phyloP scores from a whole-genome alignment of 805 yeast species.

The Suhomyces canberraensis region DNA sequence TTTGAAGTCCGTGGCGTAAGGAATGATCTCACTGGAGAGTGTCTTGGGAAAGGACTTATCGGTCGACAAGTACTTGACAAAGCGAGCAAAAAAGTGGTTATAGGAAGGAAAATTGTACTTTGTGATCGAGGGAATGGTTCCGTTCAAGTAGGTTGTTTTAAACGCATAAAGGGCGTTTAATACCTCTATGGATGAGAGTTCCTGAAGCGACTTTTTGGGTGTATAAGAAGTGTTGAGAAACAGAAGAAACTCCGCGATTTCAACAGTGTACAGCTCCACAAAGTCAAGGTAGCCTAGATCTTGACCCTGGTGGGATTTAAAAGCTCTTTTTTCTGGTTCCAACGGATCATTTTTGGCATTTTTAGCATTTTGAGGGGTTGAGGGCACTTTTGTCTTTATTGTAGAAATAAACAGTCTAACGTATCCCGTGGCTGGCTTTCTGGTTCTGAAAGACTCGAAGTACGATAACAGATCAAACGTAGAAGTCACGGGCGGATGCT shows the following conservation, averaged over 20 bases:
- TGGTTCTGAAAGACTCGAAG: neutral
- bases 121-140: conserved; percentile 14
- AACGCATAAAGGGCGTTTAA: conserved; percentile 26
- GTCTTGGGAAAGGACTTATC: conserved; percentile 17
- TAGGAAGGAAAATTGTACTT: conserved; percentile 15
- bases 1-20: conserved; percentile 8
- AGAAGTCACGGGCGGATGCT: neutral
- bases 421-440: neutral
- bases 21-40: conserved; percentile 17
- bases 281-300: conserved; percentile 13
- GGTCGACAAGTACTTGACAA: conserved; percentile 13
- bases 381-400: conserved; percentile 1
- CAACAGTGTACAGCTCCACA: conserved; percentile 16
- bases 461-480: conserved; percentile 3
- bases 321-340: conserved; percentile 1
- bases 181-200: conserved; percentile 24
- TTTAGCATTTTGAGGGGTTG: too few species aligned
- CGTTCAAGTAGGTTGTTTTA: conserved; percentile 17
- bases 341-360: too few species aligned
- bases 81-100: conserved; percentile 19
- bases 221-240: conserved; percentile 21
- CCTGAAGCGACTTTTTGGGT: conserved; percentile 19
- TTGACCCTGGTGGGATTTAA: neutral
- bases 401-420: conserved; percentile 1
- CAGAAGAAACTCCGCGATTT: conserved; percentile 17